phyloP scores from a whole-genome alignment of 768 basidiomycete species.

The Trametes meyenii region DNA sequence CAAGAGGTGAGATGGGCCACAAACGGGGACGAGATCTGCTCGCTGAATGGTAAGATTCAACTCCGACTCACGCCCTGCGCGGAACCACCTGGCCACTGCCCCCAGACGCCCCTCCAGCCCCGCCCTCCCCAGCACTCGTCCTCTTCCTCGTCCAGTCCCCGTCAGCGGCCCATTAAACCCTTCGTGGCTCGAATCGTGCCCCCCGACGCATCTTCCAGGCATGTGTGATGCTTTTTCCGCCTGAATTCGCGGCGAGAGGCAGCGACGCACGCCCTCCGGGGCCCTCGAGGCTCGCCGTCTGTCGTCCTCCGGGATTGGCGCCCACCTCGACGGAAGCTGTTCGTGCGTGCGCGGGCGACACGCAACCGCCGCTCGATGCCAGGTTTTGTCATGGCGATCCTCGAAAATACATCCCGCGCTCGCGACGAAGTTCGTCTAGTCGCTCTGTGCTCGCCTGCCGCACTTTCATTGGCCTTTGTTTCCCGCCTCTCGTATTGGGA shows the following conservation, averaged over 20 bases:
- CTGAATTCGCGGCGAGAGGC: constrained; percentile 1
- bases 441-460: background rate
- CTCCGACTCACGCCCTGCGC: constrained; percentile 28
- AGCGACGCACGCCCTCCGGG: background rate
- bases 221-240: background rate
- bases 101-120: constrained; percentile 10
- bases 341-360: background rate
- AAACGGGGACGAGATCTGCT: constrained; percentile 32
- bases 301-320: constrained; percentile 7
- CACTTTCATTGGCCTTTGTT: background rate
- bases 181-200: background rate
- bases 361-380: background rate
- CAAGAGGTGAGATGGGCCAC: constrained; percentile 28
- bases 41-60: constrained; percentile 34
- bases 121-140: background rate
- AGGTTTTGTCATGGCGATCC: background rate
- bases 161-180: background rate
- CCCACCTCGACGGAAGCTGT: constrained; percentile 7
- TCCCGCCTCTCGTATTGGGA: background rate
- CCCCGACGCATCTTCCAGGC: background rate
- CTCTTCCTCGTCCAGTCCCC: background rate
- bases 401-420: background rate
- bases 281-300: background rate
- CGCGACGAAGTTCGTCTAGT: background rate
- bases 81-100: constrained; percentile 23